These are phyloP conservation scores for Colletotrichum incanum DNA, from an alignment of 2,329 filamentous ascomycete genomes.

Conservation along the genomic window DNA sequence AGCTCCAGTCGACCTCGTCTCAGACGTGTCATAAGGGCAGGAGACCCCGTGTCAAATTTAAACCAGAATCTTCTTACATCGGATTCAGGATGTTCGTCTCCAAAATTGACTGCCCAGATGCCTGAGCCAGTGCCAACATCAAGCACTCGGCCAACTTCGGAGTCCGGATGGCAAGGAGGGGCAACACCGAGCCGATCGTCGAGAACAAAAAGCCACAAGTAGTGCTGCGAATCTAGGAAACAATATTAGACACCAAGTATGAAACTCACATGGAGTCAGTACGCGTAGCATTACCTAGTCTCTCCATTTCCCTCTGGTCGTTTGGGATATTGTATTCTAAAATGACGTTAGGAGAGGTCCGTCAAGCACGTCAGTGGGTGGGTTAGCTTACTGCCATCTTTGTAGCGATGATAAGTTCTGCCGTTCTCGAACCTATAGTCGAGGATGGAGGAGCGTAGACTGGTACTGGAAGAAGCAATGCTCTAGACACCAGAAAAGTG, in stretches of 20 bases:
- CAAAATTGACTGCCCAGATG: slow-evolving; percentile 57
- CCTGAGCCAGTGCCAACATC: slow-evolving; percentile 50
- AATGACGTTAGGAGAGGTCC: background rate
- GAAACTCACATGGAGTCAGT: background rate
- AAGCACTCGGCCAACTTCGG: slow-evolving; percentile 43
- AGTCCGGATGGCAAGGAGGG: slow-evolving; percentile 31
- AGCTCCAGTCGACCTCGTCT: background rate
- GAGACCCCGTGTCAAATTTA: background rate
- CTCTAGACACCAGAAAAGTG: background rate
- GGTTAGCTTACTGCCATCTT: slow-evolving; percentile 31
- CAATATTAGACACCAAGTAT: background rate
- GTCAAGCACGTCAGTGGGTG: background rate
- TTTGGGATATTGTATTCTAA: slow-evolving; percentile 33
- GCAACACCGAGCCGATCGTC: slow-evolving; percentile 44
- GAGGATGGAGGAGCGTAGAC: slow-evolving; percentile 52
- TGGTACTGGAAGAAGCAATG: slow-evolving; percentile 47
- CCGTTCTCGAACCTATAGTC: slow-evolving; percentile 33
- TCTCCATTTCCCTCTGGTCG: slow-evolving; percentile 26
- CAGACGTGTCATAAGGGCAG: background rate
- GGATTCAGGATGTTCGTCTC: slow-evolving; percentile 53
- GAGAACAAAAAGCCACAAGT: slow-evolving; percentile 64
- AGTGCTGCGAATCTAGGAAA: slow-evolving; percentile 65
- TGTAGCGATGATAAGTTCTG: slow-evolving; percentile 45
- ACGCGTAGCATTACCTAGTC: slow-evolving; percentile 7
- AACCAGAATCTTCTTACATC: slow-evolving; percentile 40